Evolutionary conservation across 2,329 filamentous ascomycete species (phyloP).

Genomic region (Penicillium sp.): DNA sequence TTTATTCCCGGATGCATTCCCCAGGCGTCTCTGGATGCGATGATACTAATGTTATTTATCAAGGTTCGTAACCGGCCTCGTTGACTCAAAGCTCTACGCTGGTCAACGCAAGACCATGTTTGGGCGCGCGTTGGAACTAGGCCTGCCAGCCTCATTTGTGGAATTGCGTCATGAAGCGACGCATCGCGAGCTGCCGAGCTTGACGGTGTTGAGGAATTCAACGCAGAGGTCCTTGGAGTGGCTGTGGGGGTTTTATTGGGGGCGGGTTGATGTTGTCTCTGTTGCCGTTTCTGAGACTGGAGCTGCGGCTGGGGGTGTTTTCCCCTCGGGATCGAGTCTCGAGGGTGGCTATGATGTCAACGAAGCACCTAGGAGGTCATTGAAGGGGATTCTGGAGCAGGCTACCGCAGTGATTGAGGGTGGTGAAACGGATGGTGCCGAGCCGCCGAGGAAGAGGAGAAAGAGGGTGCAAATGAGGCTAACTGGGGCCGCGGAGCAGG

Average conservation of each 20-base stretch:
- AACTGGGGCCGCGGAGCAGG: conserved; percentile 27
- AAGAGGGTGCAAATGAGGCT: conserved; percentile 33
- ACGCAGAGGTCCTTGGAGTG: conserved; percentile 74
- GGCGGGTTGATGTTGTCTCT: conserved; percentile 40
- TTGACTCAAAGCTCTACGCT: conserved; percentile 47
- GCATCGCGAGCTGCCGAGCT: conserved; percentile 81
- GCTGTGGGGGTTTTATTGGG: conserved; percentile 93
- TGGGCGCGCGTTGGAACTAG: conserved; percentile 46
- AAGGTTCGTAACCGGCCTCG: conserved; percentile 52
- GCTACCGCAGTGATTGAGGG: conserved; percentile 4
- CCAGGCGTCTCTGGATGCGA: neutral
- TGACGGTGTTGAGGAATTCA: conserved; percentile 73
- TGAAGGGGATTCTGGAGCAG: conserved; percentile 27
- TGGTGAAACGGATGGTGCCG: conserved; percentile 5
- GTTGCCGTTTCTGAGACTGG: neutral
- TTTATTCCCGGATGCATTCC: neutral
- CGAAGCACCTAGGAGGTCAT: conserved; percentile 24
- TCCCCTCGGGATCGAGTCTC: neutral
- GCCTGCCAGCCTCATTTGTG: conserved; percentile 71
- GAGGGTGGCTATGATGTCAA: conserved; percentile 18
- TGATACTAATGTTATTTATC: neutral
- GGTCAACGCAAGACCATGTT: conserved; percentile 52
- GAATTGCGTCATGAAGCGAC: conserved; percentile 89
- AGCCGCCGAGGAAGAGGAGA: conserved; percentile 35
- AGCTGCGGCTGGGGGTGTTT: neutral